These are phyloP conservation scores for Boletus mariae DNA, from an alignment of 1,284 basidiomycete species.

Conservation along the genomic window DNA sequence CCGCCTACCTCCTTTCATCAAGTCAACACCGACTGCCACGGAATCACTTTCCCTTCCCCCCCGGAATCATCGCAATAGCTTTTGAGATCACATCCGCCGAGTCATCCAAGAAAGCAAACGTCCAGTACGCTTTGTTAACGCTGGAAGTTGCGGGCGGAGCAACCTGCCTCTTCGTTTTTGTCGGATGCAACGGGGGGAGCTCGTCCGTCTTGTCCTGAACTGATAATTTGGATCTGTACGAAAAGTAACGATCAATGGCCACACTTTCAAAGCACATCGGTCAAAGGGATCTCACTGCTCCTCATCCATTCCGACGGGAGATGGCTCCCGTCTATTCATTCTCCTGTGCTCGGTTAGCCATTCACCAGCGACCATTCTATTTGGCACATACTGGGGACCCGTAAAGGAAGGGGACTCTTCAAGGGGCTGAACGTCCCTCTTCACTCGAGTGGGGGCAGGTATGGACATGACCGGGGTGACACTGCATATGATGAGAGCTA, in stretches of 20 bases:
- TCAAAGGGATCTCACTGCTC: neutral
- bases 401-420: neutral
- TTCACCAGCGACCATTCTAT: neutral
- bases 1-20: neutral
- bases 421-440: neutral
- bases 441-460: neutral
- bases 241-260: neutral
- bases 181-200: neutral
- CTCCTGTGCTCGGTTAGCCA: neutral
- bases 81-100: neutral
- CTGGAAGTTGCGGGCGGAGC: neutral
- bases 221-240: neutral
- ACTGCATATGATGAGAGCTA: conserved; percentile 2
- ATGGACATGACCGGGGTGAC: conserved; percentile 5
- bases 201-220: neutral
- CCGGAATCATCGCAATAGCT: too few species aligned
- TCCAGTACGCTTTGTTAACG: neutral
- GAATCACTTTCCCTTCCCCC: neutral
- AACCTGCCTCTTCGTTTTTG: neutral
- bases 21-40: neutral
- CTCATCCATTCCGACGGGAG: neutral
- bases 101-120: neutral
- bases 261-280: neutral
- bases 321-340: neutral
- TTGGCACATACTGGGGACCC: neutral